Base-by-base conservation (phyloP, 176 grass and related monocot genomes). In the Thinopyrum elongatum region DNA sequence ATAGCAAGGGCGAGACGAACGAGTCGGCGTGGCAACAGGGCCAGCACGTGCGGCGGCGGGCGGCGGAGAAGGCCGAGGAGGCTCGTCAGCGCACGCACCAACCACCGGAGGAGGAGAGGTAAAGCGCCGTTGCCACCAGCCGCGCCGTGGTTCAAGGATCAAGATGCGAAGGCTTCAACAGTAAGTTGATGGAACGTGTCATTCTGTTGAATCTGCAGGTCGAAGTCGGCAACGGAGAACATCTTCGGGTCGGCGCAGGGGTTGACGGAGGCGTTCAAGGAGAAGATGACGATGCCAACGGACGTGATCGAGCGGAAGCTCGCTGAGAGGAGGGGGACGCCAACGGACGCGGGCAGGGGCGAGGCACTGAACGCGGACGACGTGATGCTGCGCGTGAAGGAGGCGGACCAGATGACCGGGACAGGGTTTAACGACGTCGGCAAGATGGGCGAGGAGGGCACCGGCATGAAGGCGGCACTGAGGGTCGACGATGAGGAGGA, bases 11-110 rank as follows among this genome's bases (percentile, higher is more conserved):
- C 76, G 79, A 88, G 72, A 89, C 83, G 10, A 2, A 86, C 21
- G 89, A 94, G 74, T 91, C 92, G 29, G 89, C 79, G 34, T 65
- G 89, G 88, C 89, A 91, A 86, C 86, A 91, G 28, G 80, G 70
- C 22, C 17, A 89, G 77, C 83, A 84, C 31, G 86, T 86, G 60
- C 80, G 77, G 46, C 83, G 84, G 22, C 75, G 89, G 34, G 89
- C 89, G 0, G 89, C 16, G 16, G 86, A 91, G 80, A 94, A 83
- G 79, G 79, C 78, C 0, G 34, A n/a, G 58, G 92, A 91, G 46
- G 46, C 25, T 22, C 67, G 49, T 51, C 34, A 42, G 70, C 21
- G 82, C 67, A 29, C 42, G 26, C 46, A 16, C n/a, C 55, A 79
- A 42, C 83, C 82, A 17, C 61, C 83, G 42, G 55, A 76, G 76